Evolutionary conservation across 768 basidiomycete genomes (phyloP).

Genomic region (Zangia roseola): DNA sequence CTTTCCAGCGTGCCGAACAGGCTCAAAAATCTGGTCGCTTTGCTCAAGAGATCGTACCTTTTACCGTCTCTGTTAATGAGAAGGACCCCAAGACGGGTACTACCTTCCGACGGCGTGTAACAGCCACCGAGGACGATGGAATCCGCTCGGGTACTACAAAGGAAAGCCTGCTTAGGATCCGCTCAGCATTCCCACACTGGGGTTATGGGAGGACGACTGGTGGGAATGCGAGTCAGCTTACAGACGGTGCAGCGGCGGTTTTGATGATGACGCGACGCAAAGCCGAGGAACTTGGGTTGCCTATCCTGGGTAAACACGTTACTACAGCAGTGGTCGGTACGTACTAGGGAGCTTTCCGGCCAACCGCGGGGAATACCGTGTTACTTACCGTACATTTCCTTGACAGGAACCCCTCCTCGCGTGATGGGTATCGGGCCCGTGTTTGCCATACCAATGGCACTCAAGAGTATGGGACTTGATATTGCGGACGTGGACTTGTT

Average conservation of each 20-base stretch:
- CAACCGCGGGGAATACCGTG: neutral
- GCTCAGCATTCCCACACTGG: conserved; percentile 83
- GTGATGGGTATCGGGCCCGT: conserved; percentile 89
- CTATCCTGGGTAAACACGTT: conserved; percentile 74
- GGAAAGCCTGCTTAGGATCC: conserved; percentile 60
- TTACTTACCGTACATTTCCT: neutral
- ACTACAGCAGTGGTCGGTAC: conserved; percentile 68
- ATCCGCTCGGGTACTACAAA: conserved; percentile 74
- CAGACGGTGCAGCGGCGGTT: conserved; percentile 81
- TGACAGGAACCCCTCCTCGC: conserved; percentile 66
- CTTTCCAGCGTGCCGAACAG: conserved; percentile 75
- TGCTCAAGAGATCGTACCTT: conserved; percentile 69
- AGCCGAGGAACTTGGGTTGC: conserved; percentile 72
- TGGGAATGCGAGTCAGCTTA: conserved; percentile 84
- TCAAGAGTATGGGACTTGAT: conserved; percentile 64
- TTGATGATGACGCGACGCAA: conserved; percentile 78
- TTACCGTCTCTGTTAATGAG: conserved; percentile 63
- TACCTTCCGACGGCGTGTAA: conserved; percentile 43
- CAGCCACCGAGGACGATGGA: conserved; percentile 71
- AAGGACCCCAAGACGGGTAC: conserved; percentile 56
- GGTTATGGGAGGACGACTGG: conserved; percentile 71
- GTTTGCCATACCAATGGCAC: conserved; percentile 77
- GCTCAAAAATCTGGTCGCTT: conserved; percentile 71
- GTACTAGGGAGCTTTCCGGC: conserved; percentile 5
- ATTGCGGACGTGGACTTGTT: conserved; percentile 74